Evolutionary conservation across 352 stramenopile species (phyloP).

Genomic region (Phytophthora palmivora): DNA sequence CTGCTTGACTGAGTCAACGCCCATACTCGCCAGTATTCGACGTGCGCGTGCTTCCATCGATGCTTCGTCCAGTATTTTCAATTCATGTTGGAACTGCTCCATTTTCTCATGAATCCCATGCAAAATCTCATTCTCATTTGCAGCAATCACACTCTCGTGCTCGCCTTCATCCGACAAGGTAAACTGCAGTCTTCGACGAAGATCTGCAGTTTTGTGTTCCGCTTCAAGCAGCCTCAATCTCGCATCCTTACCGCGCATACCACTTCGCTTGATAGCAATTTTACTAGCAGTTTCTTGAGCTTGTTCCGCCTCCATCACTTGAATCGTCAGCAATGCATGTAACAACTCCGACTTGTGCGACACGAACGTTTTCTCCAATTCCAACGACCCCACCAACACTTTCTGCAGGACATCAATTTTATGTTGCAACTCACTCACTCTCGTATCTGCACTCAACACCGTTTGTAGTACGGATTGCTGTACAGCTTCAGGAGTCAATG

Average conservation of each 20-base stretch:
- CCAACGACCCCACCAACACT: slow-evolving; percentile 25
- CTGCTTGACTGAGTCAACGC: slow-evolving; percentile 89
- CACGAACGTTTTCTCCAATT: slow-evolving; percentile 23
- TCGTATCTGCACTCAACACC: slow-evolving; percentile 53
- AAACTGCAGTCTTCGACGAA: slow-evolving; percentile 36
- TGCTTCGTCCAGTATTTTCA: slow-evolving; percentile 58
- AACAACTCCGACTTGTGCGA: slow-evolving; percentile 46
- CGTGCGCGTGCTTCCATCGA: slow-evolving; percentile 61
- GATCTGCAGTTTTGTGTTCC: slow-evolving; percentile 40
- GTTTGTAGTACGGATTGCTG: slow-evolving; percentile 51
- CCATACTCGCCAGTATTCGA: slow-evolving; percentile 58
- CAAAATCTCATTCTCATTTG: slow-evolving; percentile 45
- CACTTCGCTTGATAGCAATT: slow-evolving; percentile 64
- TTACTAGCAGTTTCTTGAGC: slow-evolving; percentile 45
- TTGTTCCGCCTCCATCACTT: slow-evolving; percentile 48
- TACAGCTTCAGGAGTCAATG: slow-evolving; percentile 28
- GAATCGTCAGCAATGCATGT: slow-evolving; percentile 44
- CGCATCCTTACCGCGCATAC: slow-evolving; percentile 58
- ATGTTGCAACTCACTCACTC: slow-evolving; percentile 42
- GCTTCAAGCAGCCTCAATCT: slow-evolving; percentile 53
- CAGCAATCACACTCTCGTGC: slow-evolving; percentile 31
- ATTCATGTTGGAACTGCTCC: slow-evolving; percentile 47
- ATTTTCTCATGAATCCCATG: slow-evolving; percentile 51
- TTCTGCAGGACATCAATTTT: slow-evolving; percentile 49
- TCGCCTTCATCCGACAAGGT: slow-evolving; percentile 28